A percentile compares a stretch with the other conserved stretches of the same genome.
Evolutionary conservation across 1,284 basidiomycete genomes (phyloP).

Genomic region (Somion occarium): DNA sequence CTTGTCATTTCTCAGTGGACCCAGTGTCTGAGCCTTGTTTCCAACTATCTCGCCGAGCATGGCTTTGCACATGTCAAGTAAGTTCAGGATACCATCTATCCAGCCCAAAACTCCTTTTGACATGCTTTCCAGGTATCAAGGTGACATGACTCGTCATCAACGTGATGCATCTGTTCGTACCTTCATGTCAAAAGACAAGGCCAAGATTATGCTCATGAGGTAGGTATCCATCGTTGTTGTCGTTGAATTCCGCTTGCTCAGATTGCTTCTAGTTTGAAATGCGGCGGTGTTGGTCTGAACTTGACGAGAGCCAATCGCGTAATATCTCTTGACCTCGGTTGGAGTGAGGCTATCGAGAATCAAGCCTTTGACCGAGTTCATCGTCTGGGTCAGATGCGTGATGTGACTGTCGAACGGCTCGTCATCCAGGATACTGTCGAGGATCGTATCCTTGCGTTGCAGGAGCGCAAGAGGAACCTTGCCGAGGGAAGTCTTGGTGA

Average conservation of each 20-base stretch:
- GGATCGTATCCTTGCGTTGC: slow-evolving; percentile 53
- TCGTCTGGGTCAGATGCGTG: slow-evolving; percentile 43
- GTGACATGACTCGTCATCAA: slow-evolving; percentile 48
- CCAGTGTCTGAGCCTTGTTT: slow-evolving; percentile 47
- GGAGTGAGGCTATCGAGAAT: slow-evolving; percentile 18
- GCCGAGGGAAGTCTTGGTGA: slow-evolving; percentile 60
- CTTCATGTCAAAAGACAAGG: slow-evolving; percentile 55
- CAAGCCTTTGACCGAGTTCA: slow-evolving; percentile 81
- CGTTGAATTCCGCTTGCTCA: not conserved
- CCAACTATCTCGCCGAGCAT: slow-evolving; percentile 47
- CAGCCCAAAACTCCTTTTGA: not conserved
- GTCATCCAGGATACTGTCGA: slow-evolving; percentile 56
- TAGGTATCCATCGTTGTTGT: not conserved
- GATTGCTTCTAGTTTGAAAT: slow-evolving; percentile 38
- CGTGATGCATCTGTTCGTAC: slow-evolving; percentile 46
- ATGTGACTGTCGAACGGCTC: slow-evolving; percentile 55
- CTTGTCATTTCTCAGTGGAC: slow-evolving; percentile 64
- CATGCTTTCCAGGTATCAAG: slow-evolving; percentile 41
- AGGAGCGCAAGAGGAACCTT: slow-evolving; percentile 51
- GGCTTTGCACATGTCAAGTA: slow-evolving; percentile 50
- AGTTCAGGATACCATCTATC: slow-evolving; percentile 14
- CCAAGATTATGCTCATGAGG: slow-evolving; percentile 50
- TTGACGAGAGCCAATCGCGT: slow-evolving; percentile 59
- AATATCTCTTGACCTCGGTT: slow-evolving; percentile 53
- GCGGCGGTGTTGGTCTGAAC: slow-evolving; percentile 56